Percentiles rank a stretch among this genome's conserved stretches.
Evolutionary conservation across 2,329 filamentous ascomycete species (phyloP).

Genomic region (Colletotrichum sp.): DNA sequence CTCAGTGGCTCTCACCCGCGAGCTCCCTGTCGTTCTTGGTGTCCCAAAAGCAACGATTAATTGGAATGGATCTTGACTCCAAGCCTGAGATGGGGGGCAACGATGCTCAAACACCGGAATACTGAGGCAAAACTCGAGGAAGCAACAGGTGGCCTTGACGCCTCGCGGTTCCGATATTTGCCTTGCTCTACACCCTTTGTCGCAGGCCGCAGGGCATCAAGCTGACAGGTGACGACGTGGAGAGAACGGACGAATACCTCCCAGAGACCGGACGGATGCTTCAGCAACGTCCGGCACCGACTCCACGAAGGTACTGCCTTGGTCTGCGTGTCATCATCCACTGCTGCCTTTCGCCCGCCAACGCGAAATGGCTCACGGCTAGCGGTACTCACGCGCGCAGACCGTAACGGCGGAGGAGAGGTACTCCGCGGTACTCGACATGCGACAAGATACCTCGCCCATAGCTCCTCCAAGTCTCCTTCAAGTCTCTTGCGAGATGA

Average conservation of each 20-base stretch:
- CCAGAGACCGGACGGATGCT: not conserved
- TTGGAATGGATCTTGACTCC: constrained; percentile 14
- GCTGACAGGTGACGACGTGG: not conserved
- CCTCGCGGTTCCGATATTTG: not conserved
- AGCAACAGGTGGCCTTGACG: not conserved
- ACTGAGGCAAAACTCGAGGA: not conserved
- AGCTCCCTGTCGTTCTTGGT: not conserved
- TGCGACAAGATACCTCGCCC: not conserved
- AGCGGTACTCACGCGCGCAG: not conserved
- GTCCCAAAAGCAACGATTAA: constrained; percentile 1
- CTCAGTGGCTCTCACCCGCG: constrained; percentile 16
- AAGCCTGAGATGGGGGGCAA: not conserved
- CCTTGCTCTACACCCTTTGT: not conserved
- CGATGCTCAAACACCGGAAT: not conserved
- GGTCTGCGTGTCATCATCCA: not conserved
- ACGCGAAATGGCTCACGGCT: not conserved
- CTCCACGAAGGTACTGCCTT: not conserved
- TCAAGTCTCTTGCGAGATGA: constrained; percentile 1
- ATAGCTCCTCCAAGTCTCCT: not conserved
- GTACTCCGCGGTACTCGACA: not conserved
- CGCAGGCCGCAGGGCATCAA: not conserved
- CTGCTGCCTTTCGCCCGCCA: not conserved
- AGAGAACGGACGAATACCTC: not conserved
- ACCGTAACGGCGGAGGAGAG: not conserved
- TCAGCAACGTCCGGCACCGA: not conserved